Evolutionary conservation across 2,329 filamentous ascomycete genomes (phyloP), one percentile per base, ranked within the genome.

Genomic region (Orbilia ellipsospora): DNA sequence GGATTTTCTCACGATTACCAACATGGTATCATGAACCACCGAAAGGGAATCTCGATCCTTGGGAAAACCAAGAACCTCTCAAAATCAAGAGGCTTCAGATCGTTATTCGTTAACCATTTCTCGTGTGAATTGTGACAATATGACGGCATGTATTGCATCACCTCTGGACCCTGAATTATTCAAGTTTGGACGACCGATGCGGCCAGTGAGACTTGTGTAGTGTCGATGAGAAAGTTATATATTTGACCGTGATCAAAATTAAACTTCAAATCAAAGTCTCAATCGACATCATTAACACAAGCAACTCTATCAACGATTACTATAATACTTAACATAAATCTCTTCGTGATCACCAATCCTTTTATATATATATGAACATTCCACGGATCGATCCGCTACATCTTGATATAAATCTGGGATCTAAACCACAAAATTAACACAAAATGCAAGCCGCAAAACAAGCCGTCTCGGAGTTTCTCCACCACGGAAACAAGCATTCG

Each of bases 361-460:
- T 31, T 31, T 31, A 4, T 4, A 31, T 3, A 31, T 31, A 31
- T 31, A 31, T 4, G 7, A 3, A 3, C 7, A 31, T 31, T 31
- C 28, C 7, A 31, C 7, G n/a, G 7, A 31, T 31, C 28, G 28
- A 31, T 31, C 28, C 7, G 7, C 7, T 31, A 31, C 28, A 31
- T 31, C 28, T 31, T 31, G 28, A 31, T 7, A 31, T 31, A 31
- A 31, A 31, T 31, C 28, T 31, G 28, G 28, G 28, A 4, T 31
- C 28, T 31, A 31, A 31, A 31, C 28, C 28, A 31, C 28, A 31
- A 3, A 31, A 31, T 31, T 31, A 4, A 4, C 28, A 40, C 45
- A 72, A 72, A 10, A 72, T 72, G 67, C 60, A 72, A 52, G 60
- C 60, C 16, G 67, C 67, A 57, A 72, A 72, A 26, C 52, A 72